Evolutionary conservation across 2,329 filamentous ascomycete species (phyloP).

Genomic region (Ascochyta fabae): DNA sequence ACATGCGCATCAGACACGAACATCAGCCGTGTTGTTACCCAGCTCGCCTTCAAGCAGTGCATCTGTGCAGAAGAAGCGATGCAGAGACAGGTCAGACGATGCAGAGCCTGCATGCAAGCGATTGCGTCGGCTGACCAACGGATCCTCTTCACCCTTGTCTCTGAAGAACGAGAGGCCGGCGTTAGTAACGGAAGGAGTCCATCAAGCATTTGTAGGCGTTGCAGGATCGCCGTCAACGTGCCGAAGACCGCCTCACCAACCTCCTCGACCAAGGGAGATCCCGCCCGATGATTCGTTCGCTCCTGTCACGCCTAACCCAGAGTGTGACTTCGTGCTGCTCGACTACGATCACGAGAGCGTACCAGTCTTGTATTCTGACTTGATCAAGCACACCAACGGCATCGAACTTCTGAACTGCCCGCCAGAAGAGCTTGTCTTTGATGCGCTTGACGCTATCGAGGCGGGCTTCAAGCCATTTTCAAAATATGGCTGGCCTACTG

Average conservation of each 20-base stretch:
- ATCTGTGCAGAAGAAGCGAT: not conserved
- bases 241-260: not conserved
- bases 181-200: no score
- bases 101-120: not conserved
- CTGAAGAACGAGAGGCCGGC: not conserved
- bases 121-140: not conserved
- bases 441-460: slow-evolving; percentile 12
- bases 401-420: not conserved
- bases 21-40: not conserved
- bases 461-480: slow-evolving; percentile 4
- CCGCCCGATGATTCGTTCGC: slow-evolving; percentile 2
- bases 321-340: slow-evolving; percentile 3
- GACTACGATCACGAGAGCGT: slow-evolving; percentile 21
- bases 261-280: not conserved
- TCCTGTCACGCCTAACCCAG: slow-evolving; percentile 2
- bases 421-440: slow-evolving; percentile 5
- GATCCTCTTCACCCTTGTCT: not conserved
- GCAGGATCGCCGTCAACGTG: not conserved
- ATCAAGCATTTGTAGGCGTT: no score
- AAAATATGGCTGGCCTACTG: not conserved
- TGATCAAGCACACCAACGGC: slow-evolving; percentile 6
- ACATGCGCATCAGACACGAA: not conserved
- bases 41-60: not conserved
- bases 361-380: slow-evolving; percentile 20
- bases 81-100: not conserved